Evolutionary conservation across 2,329 filamentous ascomycete genomes (phyloP).

Genomic region (Alternaria metachromatica): DNA sequence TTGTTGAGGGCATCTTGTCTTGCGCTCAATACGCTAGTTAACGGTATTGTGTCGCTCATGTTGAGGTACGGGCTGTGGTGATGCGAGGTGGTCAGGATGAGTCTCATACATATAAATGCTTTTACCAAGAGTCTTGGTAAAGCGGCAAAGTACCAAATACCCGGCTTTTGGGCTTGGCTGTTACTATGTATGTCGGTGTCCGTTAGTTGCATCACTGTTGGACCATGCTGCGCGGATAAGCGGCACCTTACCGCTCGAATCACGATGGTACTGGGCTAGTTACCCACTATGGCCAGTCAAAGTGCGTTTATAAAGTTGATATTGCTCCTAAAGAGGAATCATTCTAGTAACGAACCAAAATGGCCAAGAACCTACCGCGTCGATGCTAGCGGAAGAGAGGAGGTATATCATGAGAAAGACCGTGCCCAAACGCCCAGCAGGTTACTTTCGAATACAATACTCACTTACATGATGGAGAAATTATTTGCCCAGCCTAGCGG

Average conservation of each 20-base stretch:
- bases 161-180: not conserved
- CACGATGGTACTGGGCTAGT: not conserved
- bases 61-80: not conserved
- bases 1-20: not conserved
- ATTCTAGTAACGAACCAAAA: not conserved
- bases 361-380: not conserved
- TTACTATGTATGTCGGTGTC: not conserved
- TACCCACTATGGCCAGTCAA: not conserved
- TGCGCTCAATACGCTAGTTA: not conserved
- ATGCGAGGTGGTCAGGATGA: rapidly evolving
- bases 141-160: not conserved
- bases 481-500: conserved; percentile 40
- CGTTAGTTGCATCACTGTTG: not conserved
- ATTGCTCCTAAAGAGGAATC: not conserved
- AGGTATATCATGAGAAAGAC: not conserved
- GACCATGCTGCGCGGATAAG: not conserved
- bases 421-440: not conserved
- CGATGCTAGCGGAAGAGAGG: not conserved
- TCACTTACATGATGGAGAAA: conserved; percentile 33
- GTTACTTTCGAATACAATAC: not conserved
- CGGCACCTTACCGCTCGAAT: not conserved
- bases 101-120: not conserved
- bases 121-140: not conserved
- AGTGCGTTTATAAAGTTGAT: not conserved
- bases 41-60: not conserved